Conservation (phyloP, 2,329 filamentous ascomycete genomes). For the Stemphylium vesicarium region DNA sequence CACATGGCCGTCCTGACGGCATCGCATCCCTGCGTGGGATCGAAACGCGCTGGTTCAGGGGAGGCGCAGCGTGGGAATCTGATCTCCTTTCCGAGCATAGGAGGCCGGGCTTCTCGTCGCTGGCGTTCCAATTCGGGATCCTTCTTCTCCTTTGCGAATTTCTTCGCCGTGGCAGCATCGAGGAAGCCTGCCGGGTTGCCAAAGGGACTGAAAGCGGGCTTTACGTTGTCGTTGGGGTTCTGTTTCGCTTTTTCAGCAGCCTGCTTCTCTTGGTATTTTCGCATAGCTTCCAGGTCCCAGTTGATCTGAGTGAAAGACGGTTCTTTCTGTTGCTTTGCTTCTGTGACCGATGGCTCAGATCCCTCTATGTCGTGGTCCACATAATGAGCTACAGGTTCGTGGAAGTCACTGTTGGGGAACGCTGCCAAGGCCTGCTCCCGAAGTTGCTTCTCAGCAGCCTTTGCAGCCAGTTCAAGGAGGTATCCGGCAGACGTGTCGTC, state of each 20-base stretch:
- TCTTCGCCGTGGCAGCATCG: constrained; percentile 31
- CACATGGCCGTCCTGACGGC: constrained; percentile 57
- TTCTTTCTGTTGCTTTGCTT: constrained; percentile 55
- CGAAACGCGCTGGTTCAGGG: constrained; percentile 82
- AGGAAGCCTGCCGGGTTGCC: constrained; percentile 47
- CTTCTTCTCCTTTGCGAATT: constrained; percentile 38
- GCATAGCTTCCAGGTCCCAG: constrained; percentile 83
- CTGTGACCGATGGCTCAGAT: constrained; percentile 28
- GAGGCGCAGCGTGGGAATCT: constrained; percentile 81
- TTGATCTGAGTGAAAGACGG: constrained; percentile 68
- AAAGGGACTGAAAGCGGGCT: constrained; percentile 42
- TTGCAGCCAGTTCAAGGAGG: constrained; percentile 78
- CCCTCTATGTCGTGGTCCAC: constrained; percentile 65
- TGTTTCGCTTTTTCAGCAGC: constrained; percentile 43
- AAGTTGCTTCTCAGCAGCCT: constrained; percentile 79
- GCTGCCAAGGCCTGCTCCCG: constrained; percentile 77
- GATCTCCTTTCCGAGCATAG: constrained; percentile 86
- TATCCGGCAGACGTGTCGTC: constrained; percentile 79
- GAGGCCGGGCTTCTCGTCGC: constrained; percentile 70
- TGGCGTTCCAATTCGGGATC: constrained; percentile 59
- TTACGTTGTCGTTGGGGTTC: constrained; percentile 25
- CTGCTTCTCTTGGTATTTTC: constrained; percentile 72
- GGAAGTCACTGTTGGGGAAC: constrained; percentile 73
- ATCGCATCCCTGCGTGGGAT: constrained; percentile 71
- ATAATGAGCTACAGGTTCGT: constrained; percentile 75